Base-by-base conservation (phyloP, 768 basidiomycete genomes). In the Suillus bovinus region DNA sequence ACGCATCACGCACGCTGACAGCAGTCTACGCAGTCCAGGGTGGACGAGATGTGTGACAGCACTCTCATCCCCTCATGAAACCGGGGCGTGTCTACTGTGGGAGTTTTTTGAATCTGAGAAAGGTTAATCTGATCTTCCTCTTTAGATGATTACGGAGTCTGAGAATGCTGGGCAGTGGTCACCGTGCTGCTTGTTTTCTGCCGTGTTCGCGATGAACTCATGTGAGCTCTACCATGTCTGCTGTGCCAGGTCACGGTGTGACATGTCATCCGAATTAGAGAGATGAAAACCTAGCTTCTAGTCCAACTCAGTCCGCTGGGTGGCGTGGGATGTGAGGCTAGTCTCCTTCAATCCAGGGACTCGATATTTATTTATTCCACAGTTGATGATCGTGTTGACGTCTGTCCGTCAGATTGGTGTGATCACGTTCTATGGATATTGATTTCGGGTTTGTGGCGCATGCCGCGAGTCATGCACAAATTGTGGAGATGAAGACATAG, bases 91-190 rank as follows among this genome's bases (percentile, higher is more conserved):
- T 47, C 24, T 27, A 20, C 27, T 50, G 50, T 52, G 50, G 29
- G 50, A 52, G 6, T n/a, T n/a, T 52, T 52, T 5, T 20, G 10
- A 29, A 20, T 33, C 20, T 33, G 20, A 13, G 20, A 33, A 52
- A 52, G 50, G 29, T 52, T 52, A 52, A 52, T 52, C 50, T 31
- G 50, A 31, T n/a, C 34, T n/a, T 52, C 31, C 31, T 33, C 27
- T 52, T 31, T 11, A n/a, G 27, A 17, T 29, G 27, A 50, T 50
- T 29, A 17, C 11, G 13, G 17, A 10, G 29, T 31, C 29, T 31
- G 20, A 9, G 50, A 11, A 31, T 52, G 50, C 20, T 44, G 44
- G 22, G 11, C n/a, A 10, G 44, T 46, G 14, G 13, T 27, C 16
- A 27, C 47, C 14, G 9, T 29, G 49, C 24, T 49, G 47, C 17